Evolutionary conservation across 805 yeast species (phyloP).

Genomic region (Wickerhamia fluorescens): DNA sequence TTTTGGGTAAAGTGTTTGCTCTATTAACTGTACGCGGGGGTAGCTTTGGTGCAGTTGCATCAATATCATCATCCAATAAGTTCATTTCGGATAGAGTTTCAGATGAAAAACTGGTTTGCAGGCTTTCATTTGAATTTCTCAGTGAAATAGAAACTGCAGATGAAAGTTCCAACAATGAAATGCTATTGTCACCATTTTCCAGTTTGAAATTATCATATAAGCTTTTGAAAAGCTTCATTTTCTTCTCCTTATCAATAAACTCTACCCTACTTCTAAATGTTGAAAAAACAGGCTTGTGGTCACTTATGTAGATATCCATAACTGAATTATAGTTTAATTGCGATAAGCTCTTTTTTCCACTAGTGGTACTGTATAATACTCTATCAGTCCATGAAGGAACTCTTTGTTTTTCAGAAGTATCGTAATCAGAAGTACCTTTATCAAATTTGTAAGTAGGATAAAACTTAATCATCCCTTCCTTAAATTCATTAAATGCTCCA

Average conservation of each 20-base stretch:
- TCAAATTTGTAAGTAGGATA: slow-evolving; percentile 94
- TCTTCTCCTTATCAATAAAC: slow-evolving; percentile 47
- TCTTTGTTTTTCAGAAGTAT: slow-evolving; percentile 84
- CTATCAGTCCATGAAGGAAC: slow-evolving; percentile 98
- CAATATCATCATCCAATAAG: slow-evolving; percentile 22
- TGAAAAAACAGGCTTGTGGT: slow-evolving; percentile 90
- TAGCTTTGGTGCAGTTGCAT: slow-evolving; percentile 16
- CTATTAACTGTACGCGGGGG: slow-evolving; percentile 12
- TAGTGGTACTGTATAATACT: slow-evolving; percentile 53
- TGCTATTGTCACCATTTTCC: slow-evolving; percentile 18
- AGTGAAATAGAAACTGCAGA: slow-evolving; percentile 5
- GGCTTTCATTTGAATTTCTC: slow-evolving; percentile 5
- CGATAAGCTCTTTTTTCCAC: slow-evolving; percentile 26
- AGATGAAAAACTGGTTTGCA: slow-evolving; percentile 14
- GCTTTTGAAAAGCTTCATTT: slow-evolving; percentile 17
- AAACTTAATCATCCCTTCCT: slow-evolving; percentile 73
- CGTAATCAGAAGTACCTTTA: slow-evolving; percentile 75
- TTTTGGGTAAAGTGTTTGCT: slow-evolving; percentile 14
- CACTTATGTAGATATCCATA: slow-evolving; percentile 58
- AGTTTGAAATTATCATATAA: slow-evolving; percentile 24
- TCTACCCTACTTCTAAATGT: slow-evolving; percentile 61
- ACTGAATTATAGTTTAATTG: slow-evolving; percentile 68
- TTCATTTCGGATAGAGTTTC: slow-evolving; percentile 31
- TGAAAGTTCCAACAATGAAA: slow-evolving; percentile 6
- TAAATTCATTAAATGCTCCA: slow-evolving; percentile 24